Evolutionary conservation across 768 basidiomycete genomes (phyloP).

Genomic region (Vararia minispora): DNA sequence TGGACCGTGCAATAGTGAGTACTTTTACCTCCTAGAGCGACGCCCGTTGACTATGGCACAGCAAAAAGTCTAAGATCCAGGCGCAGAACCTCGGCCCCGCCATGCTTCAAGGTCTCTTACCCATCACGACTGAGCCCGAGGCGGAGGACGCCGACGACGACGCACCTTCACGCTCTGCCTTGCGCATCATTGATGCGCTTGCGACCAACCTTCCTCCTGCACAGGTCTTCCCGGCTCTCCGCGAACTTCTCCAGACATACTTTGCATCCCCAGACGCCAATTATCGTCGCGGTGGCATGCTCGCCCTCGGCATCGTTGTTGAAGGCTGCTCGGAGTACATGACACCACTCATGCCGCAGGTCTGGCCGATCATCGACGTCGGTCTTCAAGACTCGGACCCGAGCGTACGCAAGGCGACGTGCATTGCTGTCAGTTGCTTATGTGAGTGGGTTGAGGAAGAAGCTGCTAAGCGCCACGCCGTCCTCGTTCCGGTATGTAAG

Average conservation of each 20-base stretch:
- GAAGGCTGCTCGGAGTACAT: slow-evolving; percentile 98
- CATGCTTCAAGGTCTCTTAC: slow-evolving; percentile 88
- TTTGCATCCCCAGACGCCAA: slow-evolving; percentile 70
- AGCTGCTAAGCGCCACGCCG: slow-evolving; percentile 68
- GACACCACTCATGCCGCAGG: slow-evolving; percentile 80
- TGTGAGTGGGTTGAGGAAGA: slow-evolving; percentile 98
- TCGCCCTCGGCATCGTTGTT: slow-evolving; percentile 89
- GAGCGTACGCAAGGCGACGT: slow-evolving; percentile 89
- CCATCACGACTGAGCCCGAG: slow-evolving; percentile 87
- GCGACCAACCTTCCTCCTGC: slow-evolving; percentile 86
- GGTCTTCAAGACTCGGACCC: slow-evolving; percentile 80
- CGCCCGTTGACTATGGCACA: slow-evolving; percentile 21
- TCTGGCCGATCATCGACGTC: slow-evolving; percentile 90
- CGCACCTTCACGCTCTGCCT: slow-evolving; percentile 84
- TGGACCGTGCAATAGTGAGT: slow-evolving; percentile 95
- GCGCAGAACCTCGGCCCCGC: slow-evolving; percentile 69
- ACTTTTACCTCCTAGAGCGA: background rate
- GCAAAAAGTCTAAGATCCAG: slow-evolving; percentile 96
- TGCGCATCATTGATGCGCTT: slow-evolving; percentile 89
- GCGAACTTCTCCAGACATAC: slow-evolving; percentile 72
- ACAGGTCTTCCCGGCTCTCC: slow-evolving; percentile 93
- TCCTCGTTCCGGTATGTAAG: slow-evolving; percentile 69
- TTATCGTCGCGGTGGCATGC: slow-evolving; percentile 84
- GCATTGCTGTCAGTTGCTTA: slow-evolving; percentile 88
- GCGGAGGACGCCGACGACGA: slow-evolving; percentile 92